Evolutionary conservation across 768 basidiomycete species (phyloP).

Genomic region (Phlebiopsis gigantea): DNA sequence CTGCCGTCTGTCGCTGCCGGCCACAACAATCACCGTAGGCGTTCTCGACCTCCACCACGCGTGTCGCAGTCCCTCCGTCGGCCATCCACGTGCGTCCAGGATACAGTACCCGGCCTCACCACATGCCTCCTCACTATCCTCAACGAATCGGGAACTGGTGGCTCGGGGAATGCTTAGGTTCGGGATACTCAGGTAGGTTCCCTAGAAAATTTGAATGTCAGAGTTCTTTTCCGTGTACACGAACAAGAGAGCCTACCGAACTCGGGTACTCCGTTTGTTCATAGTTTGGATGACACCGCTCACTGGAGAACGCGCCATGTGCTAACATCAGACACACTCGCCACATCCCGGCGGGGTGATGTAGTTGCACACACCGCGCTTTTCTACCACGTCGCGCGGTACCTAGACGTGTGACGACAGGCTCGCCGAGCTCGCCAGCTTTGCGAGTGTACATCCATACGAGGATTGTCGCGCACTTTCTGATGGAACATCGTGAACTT

Average conservation of each 20-base stretch:
- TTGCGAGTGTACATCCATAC: too few species aligned
- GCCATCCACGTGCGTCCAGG: not conserved
- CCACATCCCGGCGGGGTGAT: not conserved
- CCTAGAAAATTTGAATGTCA: not conserved
- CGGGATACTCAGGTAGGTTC: constrained; percentile 65
- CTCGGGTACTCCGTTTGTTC: not conserved
- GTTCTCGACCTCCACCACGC: not conserved
- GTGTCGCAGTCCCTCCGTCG: not conserved
- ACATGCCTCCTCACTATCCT: constrained; percentile 22
- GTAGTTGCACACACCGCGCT: not conserved
- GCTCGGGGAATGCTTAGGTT: constrained; percentile 54
- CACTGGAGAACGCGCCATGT: not conserved
- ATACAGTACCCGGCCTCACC: not conserved
- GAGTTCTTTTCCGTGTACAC: not conserved
- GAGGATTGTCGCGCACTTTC: not conserved
- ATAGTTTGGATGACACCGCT: not conserved
- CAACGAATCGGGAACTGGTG: constrained; percentile 53
- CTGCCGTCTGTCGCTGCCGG: not conserved
- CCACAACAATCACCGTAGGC: not conserved
- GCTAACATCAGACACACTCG: not conserved
- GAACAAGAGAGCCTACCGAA: not conserved
- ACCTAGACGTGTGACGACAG: not conserved
- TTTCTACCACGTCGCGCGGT: not conserved
- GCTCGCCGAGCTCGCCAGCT: not conserved
- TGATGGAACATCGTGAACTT: not conserved